Percentiles rank a stretch among this genome's conserved stretches.
Evolutionary conservation across 2,329 filamentous ascomycete genomes (phyloP).

Genomic region (Bipolaris oryzae): DNA sequence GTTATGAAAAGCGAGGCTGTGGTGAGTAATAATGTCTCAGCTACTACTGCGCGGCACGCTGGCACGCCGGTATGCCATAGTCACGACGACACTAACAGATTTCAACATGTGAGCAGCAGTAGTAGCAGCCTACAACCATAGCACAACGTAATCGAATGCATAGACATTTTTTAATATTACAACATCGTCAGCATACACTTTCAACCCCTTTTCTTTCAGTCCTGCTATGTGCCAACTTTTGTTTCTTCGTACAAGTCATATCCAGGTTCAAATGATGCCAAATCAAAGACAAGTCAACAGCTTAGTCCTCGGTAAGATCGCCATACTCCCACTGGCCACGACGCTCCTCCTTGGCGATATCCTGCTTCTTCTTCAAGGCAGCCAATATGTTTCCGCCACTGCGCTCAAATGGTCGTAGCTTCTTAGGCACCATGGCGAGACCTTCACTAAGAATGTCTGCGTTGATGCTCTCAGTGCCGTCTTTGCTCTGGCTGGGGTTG

Average conservation of each 20-base stretch:
- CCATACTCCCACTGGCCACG: slow-evolving; percentile 98
- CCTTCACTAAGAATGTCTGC: slow-evolving; percentile 83
- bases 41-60: not conserved
- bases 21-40: not conserved
- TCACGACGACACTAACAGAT: not conserved
- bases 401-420: slow-evolving; percentile 90
- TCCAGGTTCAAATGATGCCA: not conserved
- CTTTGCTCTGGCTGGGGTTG: slow-evolving; percentile 69
- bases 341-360: slow-evolving; percentile 77
- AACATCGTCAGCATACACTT: not conserved
- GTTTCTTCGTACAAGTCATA: not conserved
- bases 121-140: not conserved
- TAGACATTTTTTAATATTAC: slow-evolving; percentile 1
- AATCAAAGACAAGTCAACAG: not conserved
- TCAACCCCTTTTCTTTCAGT: not conserved
- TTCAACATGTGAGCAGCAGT: not conserved
- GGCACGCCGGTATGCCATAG: not conserved
- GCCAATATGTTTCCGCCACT: slow-evolving; percentile 74
- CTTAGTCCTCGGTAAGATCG: slow-evolving; percentile 75
- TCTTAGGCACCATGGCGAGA: slow-evolving; percentile 87
- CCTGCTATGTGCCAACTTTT: not conserved
- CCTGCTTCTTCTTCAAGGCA: slow-evolving; percentile 74
- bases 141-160: not conserved
- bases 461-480: slow-evolving; percentile 81
- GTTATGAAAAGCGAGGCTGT: not conserved